These are phyloP conservation scores for Tribonema minus DNA, from an alignment of 108 stramenopile genomes.

Conservation along the genomic window DNA sequence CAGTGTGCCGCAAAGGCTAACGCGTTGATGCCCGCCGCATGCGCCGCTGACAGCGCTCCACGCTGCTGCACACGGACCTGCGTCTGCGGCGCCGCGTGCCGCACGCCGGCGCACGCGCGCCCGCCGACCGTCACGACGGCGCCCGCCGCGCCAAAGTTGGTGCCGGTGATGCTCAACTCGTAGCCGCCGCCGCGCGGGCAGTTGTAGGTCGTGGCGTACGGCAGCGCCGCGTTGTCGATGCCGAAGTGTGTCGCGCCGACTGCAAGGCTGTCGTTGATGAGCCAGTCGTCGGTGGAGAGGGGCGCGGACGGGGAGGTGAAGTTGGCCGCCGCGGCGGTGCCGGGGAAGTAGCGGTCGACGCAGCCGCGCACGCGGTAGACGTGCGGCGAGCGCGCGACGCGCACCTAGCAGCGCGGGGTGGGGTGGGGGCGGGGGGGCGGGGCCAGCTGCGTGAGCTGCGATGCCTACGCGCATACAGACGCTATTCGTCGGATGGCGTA, in stretches of 20 bases:
- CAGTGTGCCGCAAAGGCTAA: no score
- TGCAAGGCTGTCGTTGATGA: slow-evolving; percentile 15
- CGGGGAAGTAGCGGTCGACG: slow-evolving; percentile 44
- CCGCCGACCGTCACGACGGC: slow-evolving; percentile 37
- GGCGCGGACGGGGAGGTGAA: slow-evolving; percentile 7
- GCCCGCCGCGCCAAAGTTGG: slow-evolving; percentile 45
- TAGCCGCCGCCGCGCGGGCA: slow-evolving; percentile 47
- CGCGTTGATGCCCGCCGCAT: no score
- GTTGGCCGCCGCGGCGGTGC: background rate
- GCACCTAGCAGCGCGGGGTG: no score
- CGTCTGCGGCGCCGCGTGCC: background rate
- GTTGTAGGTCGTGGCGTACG: slow-evolving; percentile 44
- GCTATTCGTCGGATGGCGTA: no score
- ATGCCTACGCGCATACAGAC: no score
- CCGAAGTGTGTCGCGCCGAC: slow-evolving; percentile 1
- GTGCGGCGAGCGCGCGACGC: slow-evolving; percentile 39
- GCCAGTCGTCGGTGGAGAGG: background rate
- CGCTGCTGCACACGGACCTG: no score
- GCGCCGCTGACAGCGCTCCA: no score
- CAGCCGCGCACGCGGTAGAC: slow-evolving; percentile 48
- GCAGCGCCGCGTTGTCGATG: background rate
- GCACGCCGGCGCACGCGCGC: slow-evolving; percentile 20
- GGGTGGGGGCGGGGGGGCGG: no score
- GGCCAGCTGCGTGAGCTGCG: no score
- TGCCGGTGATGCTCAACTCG: slow-evolving; percentile 44